Conservation (phyloP, 192 early-diverging fungal genomes). For the Ramicandelaber brevisporus region DNA sequence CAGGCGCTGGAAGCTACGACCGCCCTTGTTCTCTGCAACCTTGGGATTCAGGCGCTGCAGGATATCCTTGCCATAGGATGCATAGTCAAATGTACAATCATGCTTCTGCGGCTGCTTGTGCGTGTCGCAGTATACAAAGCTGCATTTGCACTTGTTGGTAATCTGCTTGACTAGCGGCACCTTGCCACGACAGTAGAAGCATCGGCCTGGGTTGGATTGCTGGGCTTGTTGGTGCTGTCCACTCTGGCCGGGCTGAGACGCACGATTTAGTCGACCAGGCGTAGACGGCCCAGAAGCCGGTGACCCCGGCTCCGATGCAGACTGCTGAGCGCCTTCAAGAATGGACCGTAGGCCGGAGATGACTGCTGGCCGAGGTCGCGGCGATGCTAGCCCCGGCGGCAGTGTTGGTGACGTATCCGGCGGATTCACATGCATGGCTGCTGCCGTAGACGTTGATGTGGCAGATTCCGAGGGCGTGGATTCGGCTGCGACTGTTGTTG, state of each 20-base stretch:
- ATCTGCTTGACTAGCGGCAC: constrained; percentile 53
- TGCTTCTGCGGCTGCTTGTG: constrained; percentile 46
- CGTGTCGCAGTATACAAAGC: constrained; percentile 48
- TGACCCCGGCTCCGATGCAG: constrained; percentile 6
- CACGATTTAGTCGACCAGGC: too few species aligned
- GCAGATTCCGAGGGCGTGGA: too few species aligned
- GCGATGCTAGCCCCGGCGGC: too few species aligned
- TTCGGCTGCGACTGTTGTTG: too few species aligned
- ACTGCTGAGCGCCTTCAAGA: too few species aligned
- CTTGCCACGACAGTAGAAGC: constrained; percentile 38
- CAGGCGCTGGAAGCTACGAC: constrained; percentile 46
- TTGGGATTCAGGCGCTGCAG: constrained; percentile 49
- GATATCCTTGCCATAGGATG: constrained; percentile 35
- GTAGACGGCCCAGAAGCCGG: constrained; percentile 12
- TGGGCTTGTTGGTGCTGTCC: too few species aligned
- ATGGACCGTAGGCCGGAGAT: too few species aligned
- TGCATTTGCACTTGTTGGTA: constrained; percentile 53
- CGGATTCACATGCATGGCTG: too few species aligned
- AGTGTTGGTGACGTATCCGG: too few species aligned
- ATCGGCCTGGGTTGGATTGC: constrained; percentile 48
- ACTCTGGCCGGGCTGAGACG: too few species aligned
- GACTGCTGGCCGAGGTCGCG: too few species aligned
- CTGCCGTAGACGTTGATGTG: too few species aligned
- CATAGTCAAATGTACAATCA: constrained; percentile 58
- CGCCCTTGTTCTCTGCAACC: constrained; percentile 44